Evolutionary conservation across 495 filamentous ascomycete species (phyloP).

Genomic region (Hyaloscypha hepaticicola): DNA sequence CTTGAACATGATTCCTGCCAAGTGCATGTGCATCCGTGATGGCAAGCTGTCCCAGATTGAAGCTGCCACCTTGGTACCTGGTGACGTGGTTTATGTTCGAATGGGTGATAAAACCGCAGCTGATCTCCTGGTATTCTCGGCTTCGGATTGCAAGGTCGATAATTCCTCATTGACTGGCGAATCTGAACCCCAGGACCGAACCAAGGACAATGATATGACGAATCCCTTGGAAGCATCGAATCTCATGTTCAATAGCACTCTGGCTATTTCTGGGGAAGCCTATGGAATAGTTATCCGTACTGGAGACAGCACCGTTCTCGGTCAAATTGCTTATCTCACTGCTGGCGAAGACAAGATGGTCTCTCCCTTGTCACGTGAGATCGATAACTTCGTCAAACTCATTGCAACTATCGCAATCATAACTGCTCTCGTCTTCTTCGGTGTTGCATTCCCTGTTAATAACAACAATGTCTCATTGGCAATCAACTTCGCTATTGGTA

Average conservation of each 20-base stretch:
- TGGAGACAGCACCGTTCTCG: constrained; percentile 38
- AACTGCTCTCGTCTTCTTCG: constrained; percentile 31
- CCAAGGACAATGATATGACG: constrained; percentile 31
- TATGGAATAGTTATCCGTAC: constrained; percentile 40
- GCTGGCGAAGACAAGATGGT: constrained; percentile 30
- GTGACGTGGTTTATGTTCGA: constrained; percentile 22
- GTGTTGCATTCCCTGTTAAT: constrained; percentile 33
- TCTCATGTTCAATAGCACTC: constrained; percentile 30
- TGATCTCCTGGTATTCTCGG: constrained; percentile 23
- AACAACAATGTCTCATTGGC: constrained; percentile 28
- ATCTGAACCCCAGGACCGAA: constrained; percentile 27
- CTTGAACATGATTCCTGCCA: constrained; percentile 36
- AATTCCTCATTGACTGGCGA: constrained; percentile 29
- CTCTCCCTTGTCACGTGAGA: constrained; percentile 37
- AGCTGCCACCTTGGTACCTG: constrained; percentile 27
- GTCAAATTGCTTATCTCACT: constrained; percentile 38
- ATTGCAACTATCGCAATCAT: constrained; percentile 34
- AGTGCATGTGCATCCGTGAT: constrained; percentile 36
- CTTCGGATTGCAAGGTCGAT: constrained; percentile 27
- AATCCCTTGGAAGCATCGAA: constrained; percentile 35
- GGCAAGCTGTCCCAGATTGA: constrained; percentile 30
- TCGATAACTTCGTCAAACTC: constrained; percentile 38
- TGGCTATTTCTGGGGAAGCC: constrained; percentile 33
- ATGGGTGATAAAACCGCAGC: constrained; percentile 28
- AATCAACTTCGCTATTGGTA: constrained; percentile 35